Conservation (phyloP, 164 flowering plant genomes). For the Berberis vulgaris region DNA sequence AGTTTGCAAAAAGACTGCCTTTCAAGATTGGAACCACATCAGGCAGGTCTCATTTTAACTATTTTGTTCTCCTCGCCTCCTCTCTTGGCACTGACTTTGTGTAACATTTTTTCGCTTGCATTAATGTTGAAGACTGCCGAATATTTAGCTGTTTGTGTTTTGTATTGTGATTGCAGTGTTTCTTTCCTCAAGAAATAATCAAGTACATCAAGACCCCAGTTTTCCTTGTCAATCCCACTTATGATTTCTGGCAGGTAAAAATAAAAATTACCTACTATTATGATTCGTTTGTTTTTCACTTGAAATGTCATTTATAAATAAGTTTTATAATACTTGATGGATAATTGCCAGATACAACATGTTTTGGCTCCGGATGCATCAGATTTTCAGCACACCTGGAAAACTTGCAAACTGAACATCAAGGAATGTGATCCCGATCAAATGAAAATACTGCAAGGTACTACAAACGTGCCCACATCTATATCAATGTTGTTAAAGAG, state of each 20-base stretch:
- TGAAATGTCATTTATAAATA: background rate
- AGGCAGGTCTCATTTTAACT: constrained; percentile 36
- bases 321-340: background rate
- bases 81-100: no score
- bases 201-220: constrained; percentile 56
- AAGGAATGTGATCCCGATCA: constrained; percentile 43
- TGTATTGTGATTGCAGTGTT: constrained; percentile 46
- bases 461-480: background rate
- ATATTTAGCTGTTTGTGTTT: constrained; percentile 3
- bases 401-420: constrained; percentile 55
- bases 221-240: constrained; percentile 83
- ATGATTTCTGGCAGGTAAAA: constrained; percentile 94
- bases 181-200: constrained; percentile 68
- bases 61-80: background rate
- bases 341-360: constrained; percentile 58
- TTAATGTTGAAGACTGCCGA: constrained; percentile 1
- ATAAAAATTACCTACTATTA: background rate
- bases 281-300: constrained; percentile 5
- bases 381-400: constrained; percentile 51
- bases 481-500: no score
- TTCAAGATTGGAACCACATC: constrained; percentile 44
- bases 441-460: constrained; percentile 65
- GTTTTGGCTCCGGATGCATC: constrained; percentile 53
- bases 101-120: background rate
- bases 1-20: constrained; percentile 55